Evolutionary conservation across 257 asterid species (phyloP).

Genomic region (Linaria vulgaris): DNA sequence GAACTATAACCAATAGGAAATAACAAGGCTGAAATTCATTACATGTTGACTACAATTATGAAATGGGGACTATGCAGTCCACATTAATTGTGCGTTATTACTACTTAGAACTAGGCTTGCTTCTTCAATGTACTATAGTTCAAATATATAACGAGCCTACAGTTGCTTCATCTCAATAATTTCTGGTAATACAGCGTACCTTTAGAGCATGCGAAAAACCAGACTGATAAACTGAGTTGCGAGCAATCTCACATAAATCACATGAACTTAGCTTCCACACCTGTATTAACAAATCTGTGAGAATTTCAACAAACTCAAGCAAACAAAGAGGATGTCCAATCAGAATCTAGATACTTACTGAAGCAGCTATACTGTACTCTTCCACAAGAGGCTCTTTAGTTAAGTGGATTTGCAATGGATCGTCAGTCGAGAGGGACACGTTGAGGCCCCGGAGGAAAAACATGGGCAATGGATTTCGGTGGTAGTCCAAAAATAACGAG

Average conservation of each 20-base stretch:
- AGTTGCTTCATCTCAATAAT: not conserved
- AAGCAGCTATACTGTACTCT: conserved; percentile 98
- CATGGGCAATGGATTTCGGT: conserved; percentile 91
- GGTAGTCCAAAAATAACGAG: conserved; percentile 92
- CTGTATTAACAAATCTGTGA: conserved; percentile 35
- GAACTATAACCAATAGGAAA: too few species aligned
- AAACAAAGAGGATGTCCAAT: not conserved
- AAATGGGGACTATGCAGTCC: too few species aligned
- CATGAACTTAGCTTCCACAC: conserved; percentile 96
- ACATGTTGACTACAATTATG: too few species aligned
- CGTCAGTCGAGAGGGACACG: conserved; percentile 94
- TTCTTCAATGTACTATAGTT: too few species aligned
- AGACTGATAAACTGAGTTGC: conserved; percentile 92
- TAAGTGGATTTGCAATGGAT: conserved; percentile 94
- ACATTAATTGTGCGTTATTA: too few species aligned
- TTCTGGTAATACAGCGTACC: conserved; percentile 41
- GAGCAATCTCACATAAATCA: conserved; percentile 96
- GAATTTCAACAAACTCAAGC: conserved; percentile 6
- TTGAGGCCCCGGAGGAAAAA: conserved; percentile 93
- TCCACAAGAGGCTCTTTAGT: conserved; percentile 98
- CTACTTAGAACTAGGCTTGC: too few species aligned
- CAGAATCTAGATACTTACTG: conserved; percentile 50
- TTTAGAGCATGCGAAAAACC: conserved; percentile 89
- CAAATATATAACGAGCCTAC: too few species aligned
- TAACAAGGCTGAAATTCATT: too few species aligned